Conservation (phyloP, 441 rosid genomes). For the Sinapis alba region DNA sequence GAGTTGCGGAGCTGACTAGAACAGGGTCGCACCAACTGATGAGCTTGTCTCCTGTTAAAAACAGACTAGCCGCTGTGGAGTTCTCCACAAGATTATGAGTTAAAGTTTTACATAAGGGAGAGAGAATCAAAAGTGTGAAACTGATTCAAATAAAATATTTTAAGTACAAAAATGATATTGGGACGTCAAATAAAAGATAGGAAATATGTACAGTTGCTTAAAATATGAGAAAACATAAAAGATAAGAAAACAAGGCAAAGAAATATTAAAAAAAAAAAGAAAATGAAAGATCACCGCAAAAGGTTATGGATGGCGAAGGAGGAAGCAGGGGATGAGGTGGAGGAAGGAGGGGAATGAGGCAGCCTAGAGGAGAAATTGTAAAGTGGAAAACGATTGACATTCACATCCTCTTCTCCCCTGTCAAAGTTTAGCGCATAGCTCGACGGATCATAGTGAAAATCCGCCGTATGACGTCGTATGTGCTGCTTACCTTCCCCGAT, state of each 20-base stretch:
- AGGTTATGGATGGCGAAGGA: slow-evolving; percentile 8
- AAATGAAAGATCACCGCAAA: slow-evolving; percentile 9
- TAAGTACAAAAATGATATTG: background rate
- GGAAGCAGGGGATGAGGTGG: slow-evolving; percentile 1
- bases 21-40: background rate
- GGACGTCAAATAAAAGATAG: background rate
- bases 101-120: background rate
- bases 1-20: background rate
- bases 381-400: slow-evolving; percentile 19
- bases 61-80: background rate
- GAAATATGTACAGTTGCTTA: background rate
- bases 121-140: background rate
- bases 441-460: slow-evolving; percentile 39
- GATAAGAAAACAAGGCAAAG: background rate
- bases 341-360: slow-evolving; percentile 39
- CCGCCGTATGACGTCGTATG: slow-evolving; percentile 33
- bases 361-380: slow-evolving; percentile 38
- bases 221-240: no score
- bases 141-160: background rate
- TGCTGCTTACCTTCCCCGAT: slow-evolving; percentile 39
- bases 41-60: background rate
- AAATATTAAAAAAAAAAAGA: background rate
- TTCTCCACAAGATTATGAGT: background rate
- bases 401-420: slow-evolving; percentile 30
- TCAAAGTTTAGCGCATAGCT: slow-evolving; percentile 45